Evolutionary conservation across 1,139 yeast genomes (phyloP).

Genomic region (Candida neerlandica): DNA sequence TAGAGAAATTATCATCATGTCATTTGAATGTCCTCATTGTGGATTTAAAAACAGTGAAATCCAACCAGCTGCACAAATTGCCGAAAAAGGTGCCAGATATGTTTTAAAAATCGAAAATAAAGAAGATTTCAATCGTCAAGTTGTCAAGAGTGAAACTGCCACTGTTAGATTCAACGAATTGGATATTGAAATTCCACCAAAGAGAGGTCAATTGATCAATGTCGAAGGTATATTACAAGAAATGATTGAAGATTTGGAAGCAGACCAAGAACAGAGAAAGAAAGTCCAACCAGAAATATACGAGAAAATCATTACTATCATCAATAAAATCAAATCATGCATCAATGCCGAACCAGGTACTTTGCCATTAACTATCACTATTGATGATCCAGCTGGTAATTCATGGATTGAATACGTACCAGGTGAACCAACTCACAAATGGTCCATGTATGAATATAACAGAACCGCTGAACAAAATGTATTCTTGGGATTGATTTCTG

Average conservation of each 20-base stretch:
- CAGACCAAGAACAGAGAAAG: constrained; percentile 82
- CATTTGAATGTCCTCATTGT: constrained; percentile 95
- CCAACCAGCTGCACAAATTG: constrained; percentile 89
- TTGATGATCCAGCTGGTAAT: constrained; percentile 97
- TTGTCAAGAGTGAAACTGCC: constrained; percentile 88
- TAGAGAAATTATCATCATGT: constrained; percentile 90
- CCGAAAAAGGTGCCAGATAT: constrained; percentile 83
- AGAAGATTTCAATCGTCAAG: constrained; percentile 83
- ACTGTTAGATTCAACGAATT: constrained; percentile 80
- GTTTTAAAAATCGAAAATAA: constrained; percentile 68
- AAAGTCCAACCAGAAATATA: constrained; percentile 71
- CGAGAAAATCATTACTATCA: constrained; percentile 72
- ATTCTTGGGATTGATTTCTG: constrained; percentile 80
- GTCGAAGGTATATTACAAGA: constrained; percentile 86
- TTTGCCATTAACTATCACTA: constrained; percentile 75
- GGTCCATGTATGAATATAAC: constrained; percentile 83
- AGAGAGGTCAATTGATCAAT: constrained; percentile 89
- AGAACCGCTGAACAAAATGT: constrained; percentile 91
- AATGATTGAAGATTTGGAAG: constrained; percentile 77
- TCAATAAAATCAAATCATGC: constrained; percentile 57
- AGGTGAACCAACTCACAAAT: constrained; percentile 85
- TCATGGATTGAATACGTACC: constrained; percentile 95
- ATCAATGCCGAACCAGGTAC: constrained; percentile 66
- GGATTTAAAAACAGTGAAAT: constrained; percentile 88
- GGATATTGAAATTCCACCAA: constrained; percentile 94